A percentile compares a stretch with the other conserved stretches of the same genome.
Evolutionary conservation across 2,329 filamentous ascomycete species (phyloP).

Genomic region (Cladosporium phlei): DNA sequence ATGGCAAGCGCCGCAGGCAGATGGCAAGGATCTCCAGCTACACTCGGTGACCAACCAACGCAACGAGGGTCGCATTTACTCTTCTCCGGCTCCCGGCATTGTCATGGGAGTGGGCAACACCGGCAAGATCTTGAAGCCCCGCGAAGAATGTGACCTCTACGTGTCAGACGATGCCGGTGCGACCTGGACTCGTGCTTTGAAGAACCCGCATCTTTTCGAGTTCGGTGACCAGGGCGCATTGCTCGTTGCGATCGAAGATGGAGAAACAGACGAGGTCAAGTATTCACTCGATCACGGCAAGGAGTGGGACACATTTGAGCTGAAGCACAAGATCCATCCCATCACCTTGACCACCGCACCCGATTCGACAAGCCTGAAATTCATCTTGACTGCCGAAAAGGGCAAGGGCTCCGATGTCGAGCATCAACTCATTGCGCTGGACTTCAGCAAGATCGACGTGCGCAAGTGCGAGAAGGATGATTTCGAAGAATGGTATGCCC

Average conservation of each 20-base stretch:
- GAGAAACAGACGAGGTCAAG: conserved; percentile 57
- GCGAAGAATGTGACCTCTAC: conserved; percentile 72
- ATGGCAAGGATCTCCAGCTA: conserved; percentile 68
- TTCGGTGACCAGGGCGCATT: conserved; percentile 92
- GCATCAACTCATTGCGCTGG: conserved; percentile 68
- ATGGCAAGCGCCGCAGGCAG: conserved; percentile 68
- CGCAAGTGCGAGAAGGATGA: conserved; percentile 70
- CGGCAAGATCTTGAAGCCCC: conserved; percentile 66
- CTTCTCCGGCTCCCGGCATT: conserved; percentile 85
- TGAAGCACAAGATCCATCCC: conserved; percentile 67
- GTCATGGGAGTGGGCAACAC: conserved; percentile 93
- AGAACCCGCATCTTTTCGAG: conserved; percentile 89
- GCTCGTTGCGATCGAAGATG: conserved; percentile 66
- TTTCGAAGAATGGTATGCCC: conserved; percentile 84
- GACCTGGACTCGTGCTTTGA: conserved; percentile 70
- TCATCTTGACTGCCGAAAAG: conserved; percentile 66
- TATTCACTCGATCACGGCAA: conserved; percentile 91
- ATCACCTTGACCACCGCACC: conserved; percentile 77
- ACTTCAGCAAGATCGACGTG: conserved; percentile 79
- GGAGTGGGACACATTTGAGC: conserved; percentile 67
- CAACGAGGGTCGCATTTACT: conserved; percentile 83
- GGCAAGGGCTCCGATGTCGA: conserved; percentile 49
- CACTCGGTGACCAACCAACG: conserved; percentile 84
- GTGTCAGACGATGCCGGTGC: conserved; percentile 87
- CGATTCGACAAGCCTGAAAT: conserved; percentile 89